phyloP scores from a whole-genome alignment of 306 rosid genomes.

The Citrullus mucosospermus region DNA sequence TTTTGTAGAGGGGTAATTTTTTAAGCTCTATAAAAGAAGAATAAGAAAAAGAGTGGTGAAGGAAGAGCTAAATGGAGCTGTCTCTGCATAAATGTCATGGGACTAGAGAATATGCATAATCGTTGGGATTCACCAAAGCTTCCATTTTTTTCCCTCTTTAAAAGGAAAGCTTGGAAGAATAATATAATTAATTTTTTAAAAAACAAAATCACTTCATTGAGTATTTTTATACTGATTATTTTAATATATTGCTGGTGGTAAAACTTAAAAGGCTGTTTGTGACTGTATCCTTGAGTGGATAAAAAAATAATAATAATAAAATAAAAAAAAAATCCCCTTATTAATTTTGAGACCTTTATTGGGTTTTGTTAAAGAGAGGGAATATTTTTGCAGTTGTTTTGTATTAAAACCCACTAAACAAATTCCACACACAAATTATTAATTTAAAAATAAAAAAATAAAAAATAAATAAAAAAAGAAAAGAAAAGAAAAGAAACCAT shows the following conservation, averaged over 20 bases:
- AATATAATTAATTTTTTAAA: not conserved
- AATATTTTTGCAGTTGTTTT: constrained; percentile 32
- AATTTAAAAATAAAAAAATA: no score
- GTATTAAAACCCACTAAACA: not conserved
- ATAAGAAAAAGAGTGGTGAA: not conserved
- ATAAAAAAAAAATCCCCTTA: constrained; percentile 1
- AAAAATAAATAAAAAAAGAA: no score
- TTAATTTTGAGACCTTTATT: constrained; percentile 44
- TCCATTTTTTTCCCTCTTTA: not conserved
- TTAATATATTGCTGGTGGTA: not conserved
- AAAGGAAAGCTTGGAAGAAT: not conserved
- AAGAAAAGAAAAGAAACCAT: not conserved
- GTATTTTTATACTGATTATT: not conserved
- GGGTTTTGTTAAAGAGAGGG: constrained; percentile 66
- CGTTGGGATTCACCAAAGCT: constrained; percentile 9
- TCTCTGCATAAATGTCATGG: not conserved
- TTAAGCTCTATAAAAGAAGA: not conserved
- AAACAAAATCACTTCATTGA: not conserved
- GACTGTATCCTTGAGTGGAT: constrained; percentile 56
- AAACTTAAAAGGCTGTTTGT: constrained; percentile 56
- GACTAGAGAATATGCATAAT: not conserved
- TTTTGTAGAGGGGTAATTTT: no score
- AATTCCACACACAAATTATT: not conserved
- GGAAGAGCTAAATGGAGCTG: not conserved
- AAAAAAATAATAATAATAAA: not conserved